phyloP scores from a whole-genome alignment of 768 basidiomycete genomes.

The Boletus vinaceobasis region DNA sequence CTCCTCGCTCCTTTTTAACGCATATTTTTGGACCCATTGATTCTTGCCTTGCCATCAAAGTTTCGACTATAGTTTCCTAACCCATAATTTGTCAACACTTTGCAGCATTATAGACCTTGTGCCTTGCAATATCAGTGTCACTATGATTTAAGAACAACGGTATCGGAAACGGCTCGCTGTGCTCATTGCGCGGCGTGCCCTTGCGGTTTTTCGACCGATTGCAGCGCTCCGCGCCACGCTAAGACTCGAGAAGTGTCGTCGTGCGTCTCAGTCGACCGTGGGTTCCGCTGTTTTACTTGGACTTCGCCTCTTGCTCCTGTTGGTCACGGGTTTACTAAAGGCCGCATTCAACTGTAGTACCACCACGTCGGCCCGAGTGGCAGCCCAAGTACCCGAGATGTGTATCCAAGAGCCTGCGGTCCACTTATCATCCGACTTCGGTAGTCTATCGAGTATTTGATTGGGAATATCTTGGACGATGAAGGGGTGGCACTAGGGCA shows the following conservation, averaged over 20 bases:
- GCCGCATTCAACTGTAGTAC: neutral
- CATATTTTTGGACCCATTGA: neutral
- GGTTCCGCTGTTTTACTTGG: neutral
- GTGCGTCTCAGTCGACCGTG: neutral
- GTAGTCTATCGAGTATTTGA: neutral
- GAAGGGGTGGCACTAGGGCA: neutral
- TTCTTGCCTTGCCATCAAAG: neutral
- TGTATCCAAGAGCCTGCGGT: neutral
- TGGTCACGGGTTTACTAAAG: neutral
- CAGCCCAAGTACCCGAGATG: neutral
- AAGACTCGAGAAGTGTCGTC: neutral
- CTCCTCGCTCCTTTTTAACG: constrained; percentile 44
- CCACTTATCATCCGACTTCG: too few relatives aligned
- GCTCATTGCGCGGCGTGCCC: too few relatives aligned
- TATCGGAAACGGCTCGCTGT: neutral
- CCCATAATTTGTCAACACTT: constrained; percentile 10
- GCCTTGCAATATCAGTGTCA: neutral
- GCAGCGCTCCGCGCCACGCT: neutral
- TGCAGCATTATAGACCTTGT: constrained; percentile 7
- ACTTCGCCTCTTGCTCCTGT: neutral
- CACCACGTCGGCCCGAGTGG: neutral
- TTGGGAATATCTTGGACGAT: neutral
- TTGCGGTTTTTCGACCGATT: neutral
- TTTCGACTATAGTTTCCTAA: constrained; percentile 9
- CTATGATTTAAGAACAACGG: neutral